Conservation (phyloP, 345 rosid species). For the Gossypium anomalum region DNA sequence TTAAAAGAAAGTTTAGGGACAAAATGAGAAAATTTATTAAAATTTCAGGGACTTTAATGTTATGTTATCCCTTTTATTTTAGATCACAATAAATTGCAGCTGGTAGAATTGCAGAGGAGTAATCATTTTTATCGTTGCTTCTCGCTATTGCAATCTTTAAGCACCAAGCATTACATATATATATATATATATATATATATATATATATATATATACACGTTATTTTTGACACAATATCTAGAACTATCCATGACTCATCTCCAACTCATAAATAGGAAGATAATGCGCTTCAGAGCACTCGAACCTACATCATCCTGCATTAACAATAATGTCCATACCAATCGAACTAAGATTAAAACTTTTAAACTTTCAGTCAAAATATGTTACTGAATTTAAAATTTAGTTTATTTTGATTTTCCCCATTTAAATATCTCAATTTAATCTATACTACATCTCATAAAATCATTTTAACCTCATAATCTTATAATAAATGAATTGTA, state of each 20-base stretch:
- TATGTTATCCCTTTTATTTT: not conserved
- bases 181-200: not conserved
- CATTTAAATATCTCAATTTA: too few relatives aligned
- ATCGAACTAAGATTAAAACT: too few relatives aligned
- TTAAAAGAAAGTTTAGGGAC: too few relatives aligned
- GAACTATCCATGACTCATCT: rapidly evolving
- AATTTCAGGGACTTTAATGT: not conserved
- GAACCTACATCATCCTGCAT: rapidly evolving
- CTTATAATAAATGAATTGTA: too few relatives aligned
- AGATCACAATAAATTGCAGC: not conserved
- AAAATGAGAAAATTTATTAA: too few relatives aligned
- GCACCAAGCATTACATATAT: not conserved
- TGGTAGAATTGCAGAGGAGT: not conserved
- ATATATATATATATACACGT: too few relatives aligned
- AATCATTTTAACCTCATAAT: too few relatives aligned
- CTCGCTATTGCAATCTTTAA: not conserved
- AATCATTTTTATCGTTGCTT: conserved; percentile 2
- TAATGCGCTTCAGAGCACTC: rapidly evolving
- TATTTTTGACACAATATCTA: rapidly evolving
- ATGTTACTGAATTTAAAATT: too few relatives aligned
- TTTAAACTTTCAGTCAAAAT: too few relatives aligned
- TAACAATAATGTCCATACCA: rapidly evolving
- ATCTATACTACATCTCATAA: too few relatives aligned
- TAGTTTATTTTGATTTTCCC: too few relatives aligned
- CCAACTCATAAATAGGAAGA: rapidly evolving